These are phyloP conservation scores for Caloboletus firmus DNA, from an alignment of 1,284 basidiomycete genomes.

Conservation along the genomic window DNA sequence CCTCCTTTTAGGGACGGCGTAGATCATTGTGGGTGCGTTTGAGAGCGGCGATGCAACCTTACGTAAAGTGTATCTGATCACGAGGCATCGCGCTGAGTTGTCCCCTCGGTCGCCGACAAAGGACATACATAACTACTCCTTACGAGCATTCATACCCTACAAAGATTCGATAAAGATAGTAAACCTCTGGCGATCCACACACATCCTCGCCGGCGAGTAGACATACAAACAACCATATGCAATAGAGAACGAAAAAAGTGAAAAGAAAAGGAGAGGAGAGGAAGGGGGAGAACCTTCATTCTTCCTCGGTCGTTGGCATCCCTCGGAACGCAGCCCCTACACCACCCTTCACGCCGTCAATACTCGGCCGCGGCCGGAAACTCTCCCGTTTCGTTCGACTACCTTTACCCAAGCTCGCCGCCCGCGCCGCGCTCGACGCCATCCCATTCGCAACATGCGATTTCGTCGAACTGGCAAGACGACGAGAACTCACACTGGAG, in stretches of 20 bases:
- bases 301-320: conserved; percentile 32
- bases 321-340: conserved; percentile 18
- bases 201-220: conserved; percentile 25
- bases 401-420: conserved; percentile 44
- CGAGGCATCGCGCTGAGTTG: background rate
- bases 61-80: background rate
- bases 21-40: conserved; percentile 5
- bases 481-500: conserved; percentile 15
- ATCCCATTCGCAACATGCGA: conserved; percentile 21
- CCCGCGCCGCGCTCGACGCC: conserved; percentile 28
- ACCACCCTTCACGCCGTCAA: conserved; percentile 43
- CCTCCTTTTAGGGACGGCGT: background rate
- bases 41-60: background rate
- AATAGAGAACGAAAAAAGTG: background rate
- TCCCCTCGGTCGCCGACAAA: background rate
- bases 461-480: conserved; percentile 13
- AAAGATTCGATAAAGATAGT: conserved; percentile 29
- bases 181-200: conserved; percentile 2
- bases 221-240: background rate
- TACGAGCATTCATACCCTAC: conserved; percentile 12
- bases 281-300: conserved; percentile 7
- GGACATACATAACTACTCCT: conserved; percentile 1
- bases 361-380: conserved; percentile 73
- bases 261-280: background rate
- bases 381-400: conserved; percentile 57